phyloP scores from a whole-genome alignment of 2,329 filamentous ascomycete species.

The Ophiostoma sp. region DNA sequence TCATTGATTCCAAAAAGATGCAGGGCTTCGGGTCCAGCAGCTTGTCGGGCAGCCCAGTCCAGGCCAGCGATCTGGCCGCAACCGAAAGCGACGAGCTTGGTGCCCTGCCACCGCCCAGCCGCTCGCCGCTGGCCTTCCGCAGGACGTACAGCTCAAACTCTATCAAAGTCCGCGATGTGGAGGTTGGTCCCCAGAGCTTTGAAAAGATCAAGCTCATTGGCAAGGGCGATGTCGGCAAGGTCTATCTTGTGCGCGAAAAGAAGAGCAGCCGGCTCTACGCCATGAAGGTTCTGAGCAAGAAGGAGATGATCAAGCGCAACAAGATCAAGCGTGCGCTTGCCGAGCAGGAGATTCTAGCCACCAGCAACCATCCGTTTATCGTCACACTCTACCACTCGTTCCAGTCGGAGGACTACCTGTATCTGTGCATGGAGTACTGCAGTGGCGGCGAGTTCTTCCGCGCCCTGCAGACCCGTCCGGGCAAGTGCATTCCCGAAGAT shows the following conservation, averaged over 20 bases:
- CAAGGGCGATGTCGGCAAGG: constrained; percentile 97
- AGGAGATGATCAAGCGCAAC: constrained; percentile 99
- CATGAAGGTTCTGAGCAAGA: constrained; percentile 98
- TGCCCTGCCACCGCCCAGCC: constrained; percentile 61
- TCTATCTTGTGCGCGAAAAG: constrained; percentile 95
- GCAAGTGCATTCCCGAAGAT: constrained; percentile 95
- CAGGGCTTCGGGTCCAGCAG: constrained; percentile 30
- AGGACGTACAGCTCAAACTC: constrained; percentile 98
- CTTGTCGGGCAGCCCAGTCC: constrained; percentile 15
- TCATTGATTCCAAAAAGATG: constrained; percentile 43
- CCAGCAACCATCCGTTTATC: constrained; percentile 98
- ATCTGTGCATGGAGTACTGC: constrained; percentile 99
- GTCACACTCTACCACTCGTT: constrained; percentile 98
- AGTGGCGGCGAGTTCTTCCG: constrained; percentile 98
- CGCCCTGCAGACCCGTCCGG: constrained; percentile 89
- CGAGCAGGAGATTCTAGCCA: constrained; percentile 95
- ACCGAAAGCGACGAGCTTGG: constrained; percentile 49
- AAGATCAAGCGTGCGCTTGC: constrained; percentile 98
- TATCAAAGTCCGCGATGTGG: constrained; percentile 95
- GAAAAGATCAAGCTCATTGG: constrained; percentile 99
- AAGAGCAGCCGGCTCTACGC: constrained; percentile 93
- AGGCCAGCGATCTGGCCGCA: constrained; percentile 32
- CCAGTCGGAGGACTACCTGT: constrained; percentile 96
- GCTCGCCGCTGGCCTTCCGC: constrained; percentile 71
- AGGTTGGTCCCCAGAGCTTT: constrained; percentile 91